phyloP scores from a whole-genome alignment of 257 asterid genomes.

The Lycium barbarum region DNA sequence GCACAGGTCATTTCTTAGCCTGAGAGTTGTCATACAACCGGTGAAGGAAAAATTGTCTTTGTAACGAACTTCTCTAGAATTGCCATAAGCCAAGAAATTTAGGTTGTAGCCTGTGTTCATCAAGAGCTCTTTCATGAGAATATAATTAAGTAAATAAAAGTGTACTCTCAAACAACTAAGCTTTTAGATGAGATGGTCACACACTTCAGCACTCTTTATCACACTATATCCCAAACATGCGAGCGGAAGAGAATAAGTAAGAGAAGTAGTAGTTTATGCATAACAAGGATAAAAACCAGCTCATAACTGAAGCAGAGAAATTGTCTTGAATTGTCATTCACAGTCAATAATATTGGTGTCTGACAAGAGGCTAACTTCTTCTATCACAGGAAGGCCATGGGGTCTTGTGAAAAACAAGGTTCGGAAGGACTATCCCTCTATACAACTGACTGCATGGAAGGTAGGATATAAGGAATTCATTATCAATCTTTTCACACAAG shows the following conservation, averaged over 20 bases:
- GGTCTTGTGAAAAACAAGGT: slow-evolving; percentile 41
- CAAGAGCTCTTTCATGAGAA: not conserved
- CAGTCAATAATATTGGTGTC: not conserved
- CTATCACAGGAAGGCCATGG: slow-evolving; percentile 43
- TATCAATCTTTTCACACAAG: slow-evolving; percentile 6
- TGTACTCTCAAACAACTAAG: not conserved
- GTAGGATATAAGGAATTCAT: slow-evolving; percentile 14
- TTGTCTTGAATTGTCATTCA: not conserved
- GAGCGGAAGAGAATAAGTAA: not conserved
- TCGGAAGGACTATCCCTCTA: slow-evolving; percentile 41
- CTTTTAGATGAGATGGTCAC: not conserved
- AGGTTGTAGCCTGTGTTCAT: not conserved
- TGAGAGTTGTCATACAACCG: not conserved
- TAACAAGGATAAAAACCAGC: not conserved
- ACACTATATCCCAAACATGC: not conserved
- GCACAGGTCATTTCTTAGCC: not conserved
- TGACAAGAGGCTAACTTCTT: not conserved
- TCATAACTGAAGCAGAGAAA: not conserved
- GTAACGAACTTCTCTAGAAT: not conserved
- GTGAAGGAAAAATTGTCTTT: not conserved
- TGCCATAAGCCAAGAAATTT: not conserved
- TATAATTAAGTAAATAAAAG: not conserved
- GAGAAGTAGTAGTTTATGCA: not conserved
- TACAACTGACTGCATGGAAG: slow-evolving; percentile 50
- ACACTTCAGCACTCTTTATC: not conserved